Evolutionary conservation across 2,329 filamentous ascomycete species (phyloP).

Genomic region (Mycosphaerella sp.): DNA sequence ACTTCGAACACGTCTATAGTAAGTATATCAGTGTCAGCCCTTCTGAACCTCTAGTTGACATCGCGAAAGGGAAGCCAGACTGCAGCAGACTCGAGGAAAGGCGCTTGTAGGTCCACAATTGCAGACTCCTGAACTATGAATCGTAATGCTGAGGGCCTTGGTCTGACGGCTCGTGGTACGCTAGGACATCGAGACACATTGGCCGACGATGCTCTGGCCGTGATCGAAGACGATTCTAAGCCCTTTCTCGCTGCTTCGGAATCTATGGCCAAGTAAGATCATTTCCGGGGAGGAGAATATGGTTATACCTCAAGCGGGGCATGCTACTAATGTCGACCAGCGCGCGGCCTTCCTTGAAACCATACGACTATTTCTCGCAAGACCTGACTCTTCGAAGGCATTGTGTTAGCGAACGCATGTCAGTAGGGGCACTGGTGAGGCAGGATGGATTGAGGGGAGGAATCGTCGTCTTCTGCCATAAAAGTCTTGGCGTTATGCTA

Average conservation of each 20-base stretch:
- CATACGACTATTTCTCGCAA: constrained; percentile 15
- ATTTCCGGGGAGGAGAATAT: constrained; percentile 26
- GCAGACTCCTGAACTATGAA: constrained; percentile 20
- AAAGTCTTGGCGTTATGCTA: no score
- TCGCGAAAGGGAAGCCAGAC: constrained; percentile 18
- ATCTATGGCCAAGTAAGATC: constrained; percentile 30
- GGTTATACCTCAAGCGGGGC: constrained; percentile 25
- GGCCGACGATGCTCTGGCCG: constrained; percentile 25
- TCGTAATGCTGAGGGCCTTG: constrained; percentile 25
- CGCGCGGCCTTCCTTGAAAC: constrained; percentile 22
- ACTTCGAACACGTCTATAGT: constrained; percentile 26
- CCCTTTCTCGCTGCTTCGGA: constrained; percentile 26
- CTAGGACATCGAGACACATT: constrained; percentile 23
- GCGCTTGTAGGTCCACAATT: constrained; percentile 17
- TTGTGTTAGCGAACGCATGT: neutral
- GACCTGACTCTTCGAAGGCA: constrained; percentile 4
- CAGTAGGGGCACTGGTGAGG: no score
- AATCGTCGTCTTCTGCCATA: no score
- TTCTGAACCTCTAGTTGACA: constrained; percentile 10
- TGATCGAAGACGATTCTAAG: constrained; percentile 27
- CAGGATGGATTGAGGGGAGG: no score
- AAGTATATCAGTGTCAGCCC: constrained; percentile 10
- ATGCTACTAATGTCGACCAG: constrained; percentile 29
- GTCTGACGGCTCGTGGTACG: constrained; percentile 27
- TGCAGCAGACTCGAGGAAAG: constrained; percentile 21